Conservation (phyloP, 768 basidiomycete species). For the Serendipita vermifera region DNA sequence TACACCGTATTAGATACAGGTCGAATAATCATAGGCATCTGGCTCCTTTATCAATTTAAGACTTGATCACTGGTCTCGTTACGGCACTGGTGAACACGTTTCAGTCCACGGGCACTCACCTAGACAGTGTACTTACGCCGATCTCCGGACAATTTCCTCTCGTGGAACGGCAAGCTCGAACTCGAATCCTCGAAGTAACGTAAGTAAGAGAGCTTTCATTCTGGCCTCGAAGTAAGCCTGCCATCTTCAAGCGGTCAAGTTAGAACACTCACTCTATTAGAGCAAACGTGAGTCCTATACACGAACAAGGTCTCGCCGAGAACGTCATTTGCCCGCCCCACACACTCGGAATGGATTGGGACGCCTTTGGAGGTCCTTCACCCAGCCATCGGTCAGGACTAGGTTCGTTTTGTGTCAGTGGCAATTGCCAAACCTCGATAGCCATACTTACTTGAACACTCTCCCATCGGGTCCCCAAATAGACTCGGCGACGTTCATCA, state of each 20-base stretch:
- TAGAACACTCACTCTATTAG: background rate
- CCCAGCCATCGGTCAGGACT: background rate
- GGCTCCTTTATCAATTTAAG: background rate
- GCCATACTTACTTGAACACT: conserved; percentile 17
- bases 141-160: background rate
- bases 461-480: conserved; percentile 17
- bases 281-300: conserved; percentile 6
- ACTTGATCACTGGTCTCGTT: background rate
- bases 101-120: no score
- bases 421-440: background rate
- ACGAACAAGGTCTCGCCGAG: conserved; percentile 8
- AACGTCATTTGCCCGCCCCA: conserved; percentile 1
- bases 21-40: conserved; percentile 7
- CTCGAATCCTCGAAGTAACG: conserved; percentile 17
- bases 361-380: conserved; percentile 10
- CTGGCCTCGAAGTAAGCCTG: conserved; percentile 9
- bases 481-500: conserved; percentile 20
- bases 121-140: background rate
- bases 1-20: no score
- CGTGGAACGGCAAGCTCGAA: background rate
- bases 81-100: no score
- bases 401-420: background rate
- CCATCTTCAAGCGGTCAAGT: background rate
- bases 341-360: conserved; percentile 1
- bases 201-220: conserved; percentile 21